Conservation (phyloP, 345 rosid species). For the Diplotaxis tenuifolia region DNA sequence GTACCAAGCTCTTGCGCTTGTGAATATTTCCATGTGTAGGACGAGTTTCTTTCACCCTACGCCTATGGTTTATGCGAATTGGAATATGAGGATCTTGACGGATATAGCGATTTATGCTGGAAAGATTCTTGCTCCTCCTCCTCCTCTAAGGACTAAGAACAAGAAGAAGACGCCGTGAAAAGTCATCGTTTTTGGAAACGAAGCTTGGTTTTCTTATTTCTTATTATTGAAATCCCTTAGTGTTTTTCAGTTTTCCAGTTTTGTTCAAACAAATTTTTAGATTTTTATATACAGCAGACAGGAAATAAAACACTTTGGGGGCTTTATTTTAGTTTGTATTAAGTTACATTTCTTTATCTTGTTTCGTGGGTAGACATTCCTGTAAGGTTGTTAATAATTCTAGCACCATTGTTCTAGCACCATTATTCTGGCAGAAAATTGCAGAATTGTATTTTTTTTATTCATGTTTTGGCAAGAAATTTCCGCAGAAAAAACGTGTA, state of each 20-base stretch:
- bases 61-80: constrained; percentile 37
- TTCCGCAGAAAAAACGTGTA: background rate
- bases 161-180: constrained; percentile 18
- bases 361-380: background rate
- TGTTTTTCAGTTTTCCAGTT: background rate
- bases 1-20: constrained; percentile 37
- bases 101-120: constrained; percentile 37
- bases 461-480: background rate
- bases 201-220: background rate
- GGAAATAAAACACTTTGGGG: background rate
- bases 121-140: constrained; percentile 35
- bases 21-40: constrained; percentile 34
- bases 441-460: background rate
- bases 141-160: constrained; percentile 16
- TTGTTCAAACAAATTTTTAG: no score
- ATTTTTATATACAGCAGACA: background rate
- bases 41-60: constrained; percentile 36
- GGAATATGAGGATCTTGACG: constrained; percentile 39
- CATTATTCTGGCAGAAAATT: background rate
- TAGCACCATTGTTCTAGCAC: constrained; percentile 1
- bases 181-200: background rate
- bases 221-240: background rate
- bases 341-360: constrained; percentile 1
- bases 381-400: background rate
- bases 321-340: background rate